Base-by-base conservation (phyloP, 768 basidiomycete species). In the Rhodotorula paludigena region DNA sequence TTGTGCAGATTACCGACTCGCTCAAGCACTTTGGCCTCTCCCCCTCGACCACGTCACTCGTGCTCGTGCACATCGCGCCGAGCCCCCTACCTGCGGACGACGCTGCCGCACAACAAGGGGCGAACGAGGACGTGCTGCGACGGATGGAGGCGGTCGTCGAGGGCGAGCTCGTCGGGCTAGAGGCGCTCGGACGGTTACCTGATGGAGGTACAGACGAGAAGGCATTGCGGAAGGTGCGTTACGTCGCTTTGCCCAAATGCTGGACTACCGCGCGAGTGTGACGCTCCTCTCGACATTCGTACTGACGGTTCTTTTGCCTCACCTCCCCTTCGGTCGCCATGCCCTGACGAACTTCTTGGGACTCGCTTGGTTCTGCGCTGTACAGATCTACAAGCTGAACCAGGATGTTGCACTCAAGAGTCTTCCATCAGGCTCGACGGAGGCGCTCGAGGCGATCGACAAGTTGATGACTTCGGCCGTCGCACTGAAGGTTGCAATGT, bases 1-100 rank as follows among this genome's bases (percentile, higher is more conserved):
- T 28, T 54, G 63, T 21, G 0, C 67, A 93, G 90, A 97, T 98
- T 59, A 85, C 87, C 4, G 92, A 98, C 74, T 88, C 88, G 0
- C 85, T 98, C 66, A 83, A 85, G 57, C 85, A 89, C 64, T 94
- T 91, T 74, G 93, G 93, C 10, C 81, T 96, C 11, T 87, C 88
- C 0, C 85, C 87, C 48, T 78, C 77, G 9, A 87, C 84, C 35
- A 82, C 81, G 0, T 80, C 86, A 21, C 81, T 96, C 28, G 75
- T 93, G 39, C 85, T 94, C 16, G 86, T 94, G 21, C 83, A 86
- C 20, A 82, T 96, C 38, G 81, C 76, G 3, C 63, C 60, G 12
- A 39, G 39, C 39, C 2, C 11, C 25, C 30, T 3, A 25, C 8
- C 7, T 25, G 47, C 79, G 23, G 78, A 81, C 25, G 78, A 82